These are phyloP conservation scores for Nectriaceae sp. DNA, from an alignment of 2,329 filamentous ascomycete genomes.

Conservation along the genomic window DNA sequence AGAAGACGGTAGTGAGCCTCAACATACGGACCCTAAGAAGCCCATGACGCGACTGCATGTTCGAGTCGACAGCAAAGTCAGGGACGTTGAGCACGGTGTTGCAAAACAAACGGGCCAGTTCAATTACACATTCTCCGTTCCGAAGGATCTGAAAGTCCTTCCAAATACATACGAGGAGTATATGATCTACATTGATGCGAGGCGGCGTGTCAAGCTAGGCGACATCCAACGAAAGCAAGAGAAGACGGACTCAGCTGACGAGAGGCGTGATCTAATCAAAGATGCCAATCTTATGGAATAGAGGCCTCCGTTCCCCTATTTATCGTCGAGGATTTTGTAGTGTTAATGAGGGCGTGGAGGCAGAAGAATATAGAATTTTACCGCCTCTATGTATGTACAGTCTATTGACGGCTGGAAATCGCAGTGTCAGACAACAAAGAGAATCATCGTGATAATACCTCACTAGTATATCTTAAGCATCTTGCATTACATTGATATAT, in stretches of 20 bases:
- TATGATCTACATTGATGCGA: slow-evolving; percentile 33
- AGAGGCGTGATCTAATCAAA: slow-evolving; percentile 7
- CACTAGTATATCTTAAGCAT: no score
- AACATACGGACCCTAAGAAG: slow-evolving; percentile 18
- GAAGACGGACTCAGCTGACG: not conserved
- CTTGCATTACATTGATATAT: no score
- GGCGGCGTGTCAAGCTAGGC: slow-evolving; percentile 26
- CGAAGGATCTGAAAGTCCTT: slow-evolving; percentile 29
- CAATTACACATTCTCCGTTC: slow-evolving; percentile 34
- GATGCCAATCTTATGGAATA: slow-evolving; percentile 21
- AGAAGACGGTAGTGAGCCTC: slow-evolving; percentile 28
- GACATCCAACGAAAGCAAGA: slow-evolving; percentile 23
- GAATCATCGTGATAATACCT: no score
- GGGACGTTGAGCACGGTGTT: slow-evolving; percentile 32
- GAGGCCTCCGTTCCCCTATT: no score
- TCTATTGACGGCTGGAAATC: no score
- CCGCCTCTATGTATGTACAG: no score
- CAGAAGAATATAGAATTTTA: no score
- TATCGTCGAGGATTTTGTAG: no score
- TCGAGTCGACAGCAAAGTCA: slow-evolving; percentile 33
- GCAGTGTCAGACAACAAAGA: no score
- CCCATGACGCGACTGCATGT: slow-evolving; percentile 32
- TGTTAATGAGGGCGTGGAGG: no score
- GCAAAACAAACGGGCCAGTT: slow-evolving; percentile 32
- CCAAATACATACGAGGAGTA: slow-evolving; percentile 33